These are phyloP conservation scores for Grosmannia huntii DNA, from an alignment of 2,329 filamentous ascomycete genomes.

Conservation along the genomic window DNA sequence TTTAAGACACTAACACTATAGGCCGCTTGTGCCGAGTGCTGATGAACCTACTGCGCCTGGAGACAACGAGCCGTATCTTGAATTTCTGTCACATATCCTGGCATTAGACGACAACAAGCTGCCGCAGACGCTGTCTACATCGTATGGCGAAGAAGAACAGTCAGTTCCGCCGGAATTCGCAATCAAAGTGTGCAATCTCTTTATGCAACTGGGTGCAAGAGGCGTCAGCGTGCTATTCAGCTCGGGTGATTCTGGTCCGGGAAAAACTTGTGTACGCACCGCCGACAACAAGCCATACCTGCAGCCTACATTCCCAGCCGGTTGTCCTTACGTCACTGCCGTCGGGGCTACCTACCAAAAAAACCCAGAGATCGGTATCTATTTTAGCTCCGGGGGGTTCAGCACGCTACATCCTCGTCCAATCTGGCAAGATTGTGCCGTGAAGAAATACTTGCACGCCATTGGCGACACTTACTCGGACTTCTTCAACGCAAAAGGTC, in stretches of 20 bases:
- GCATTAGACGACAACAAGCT: constrained; percentile 34
- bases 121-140: constrained; percentile 50
- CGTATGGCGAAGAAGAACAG: constrained; percentile 56
- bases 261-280: constrained; percentile 49
- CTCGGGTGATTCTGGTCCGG: constrained; percentile 45
- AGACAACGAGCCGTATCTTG: constrained; percentile 58
- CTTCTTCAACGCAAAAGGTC: constrained; percentile 29
- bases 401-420: constrained; percentile 31
- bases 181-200: constrained; percentile 48
- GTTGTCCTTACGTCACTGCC: constrained; percentile 29
- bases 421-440: constrained; percentile 25
- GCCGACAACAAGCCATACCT: constrained; percentile 25
- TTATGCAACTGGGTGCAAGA: constrained; percentile 52
- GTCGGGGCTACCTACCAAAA: constrained; percentile 41
- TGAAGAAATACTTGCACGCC: constrained; percentile 23
- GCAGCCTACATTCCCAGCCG: constrained; percentile 25
- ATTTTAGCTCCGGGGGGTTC: constrained; percentile 30
- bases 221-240: constrained; percentile 52
- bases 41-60: constrained; percentile 30
- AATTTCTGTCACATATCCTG: constrained; percentile 47
- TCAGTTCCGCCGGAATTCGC: constrained; percentile 49
- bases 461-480: constrained; percentile 30
- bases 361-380: constrained; percentile 15
- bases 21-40: constrained; percentile 41
- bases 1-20: constrained; percentile 14